A percentile compares a stretch with the other conserved stretches of the same genome.
Evolutionary conservation across 2,329 filamentous ascomycete genomes (phyloP).

Genomic region (Paraconiothyrium sp.): DNA sequence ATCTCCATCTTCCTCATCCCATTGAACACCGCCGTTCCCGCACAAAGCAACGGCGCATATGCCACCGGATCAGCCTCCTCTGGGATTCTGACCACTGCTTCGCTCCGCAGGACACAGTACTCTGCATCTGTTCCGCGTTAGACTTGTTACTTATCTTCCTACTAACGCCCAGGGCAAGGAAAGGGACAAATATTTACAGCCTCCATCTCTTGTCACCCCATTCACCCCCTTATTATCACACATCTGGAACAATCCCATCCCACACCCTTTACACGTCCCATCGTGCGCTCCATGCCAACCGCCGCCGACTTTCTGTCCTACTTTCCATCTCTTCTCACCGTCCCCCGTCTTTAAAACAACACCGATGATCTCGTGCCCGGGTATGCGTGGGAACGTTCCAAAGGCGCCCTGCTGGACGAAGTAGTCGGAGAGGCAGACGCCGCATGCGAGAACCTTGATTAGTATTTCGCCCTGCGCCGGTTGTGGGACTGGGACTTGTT

Average conservation of each 20-base stretch:
- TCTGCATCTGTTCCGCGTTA: conserved; percentile 58
- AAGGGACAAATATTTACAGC: conserved; percentile 57
- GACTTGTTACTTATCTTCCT: not conserved
- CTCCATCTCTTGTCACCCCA: conserved; percentile 72
- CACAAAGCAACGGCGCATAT: conserved; percentile 57
- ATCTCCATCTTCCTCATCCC: conserved; percentile 58
- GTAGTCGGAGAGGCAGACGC: conserved; percentile 73
- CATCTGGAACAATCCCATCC: conserved; percentile 71
- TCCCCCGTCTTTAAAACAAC: conserved; percentile 70
- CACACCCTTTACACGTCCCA: conserved; percentile 69
- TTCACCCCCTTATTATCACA: conserved; percentile 72
- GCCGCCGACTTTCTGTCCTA: conserved; percentile 73
- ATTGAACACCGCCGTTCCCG: conserved; percentile 64
- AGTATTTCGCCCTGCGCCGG: conserved; percentile 70
- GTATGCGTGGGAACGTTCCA: conserved; percentile 62
- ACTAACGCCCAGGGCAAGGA: not conserved
- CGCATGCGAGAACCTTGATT: conserved; percentile 76
- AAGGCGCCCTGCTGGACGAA: conserved; percentile 39
- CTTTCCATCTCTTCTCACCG: conserved; percentile 65
- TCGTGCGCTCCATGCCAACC: conserved; percentile 76
- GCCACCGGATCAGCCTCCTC: conserved; percentile 56
- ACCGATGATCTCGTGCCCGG: conserved; percentile 78
- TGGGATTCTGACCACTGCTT: conserved; percentile 67
- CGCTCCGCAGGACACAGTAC: conserved; percentile 68
- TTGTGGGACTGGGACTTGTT: conserved; percentile 66